phyloP scores from a whole-genome alignment of 495 filamentous ascomycete genomes.

The Cercophora scortea region DNA sequence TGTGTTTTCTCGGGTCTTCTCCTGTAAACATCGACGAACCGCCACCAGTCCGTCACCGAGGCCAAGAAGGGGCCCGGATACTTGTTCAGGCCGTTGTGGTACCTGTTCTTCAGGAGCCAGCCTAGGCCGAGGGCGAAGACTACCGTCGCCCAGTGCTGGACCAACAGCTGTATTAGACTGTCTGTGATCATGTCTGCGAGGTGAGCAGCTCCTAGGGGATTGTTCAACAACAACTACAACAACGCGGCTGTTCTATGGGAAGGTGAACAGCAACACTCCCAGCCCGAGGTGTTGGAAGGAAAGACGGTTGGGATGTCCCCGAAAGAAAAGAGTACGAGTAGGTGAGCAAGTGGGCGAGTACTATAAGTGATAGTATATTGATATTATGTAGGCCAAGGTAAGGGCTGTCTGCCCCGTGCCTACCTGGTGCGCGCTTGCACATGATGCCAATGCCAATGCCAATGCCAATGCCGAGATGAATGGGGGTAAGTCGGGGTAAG shows the following conservation, averaged over 20 bases:
- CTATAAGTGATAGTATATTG: no score
- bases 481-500: no score
- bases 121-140: slow-evolving; percentile 19
- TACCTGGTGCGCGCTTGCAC: no score
- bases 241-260: no score
- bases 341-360: no score
- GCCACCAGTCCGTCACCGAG: slow-evolving; percentile 60
- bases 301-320: background rate
- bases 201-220: background rate
- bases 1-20: slow-evolving; percentile 58
- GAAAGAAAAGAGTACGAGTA: no score
- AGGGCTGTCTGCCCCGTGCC: no score
- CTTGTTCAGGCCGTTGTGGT: slow-evolving; percentile 51
- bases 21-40: slow-evolving; percentile 56
- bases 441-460: no score
- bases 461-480: no score
- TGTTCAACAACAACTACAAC: no score
- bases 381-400: no score
- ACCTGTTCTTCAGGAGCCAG: slow-evolving; percentile 50
- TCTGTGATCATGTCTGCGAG: slow-evolving; percentile 14
- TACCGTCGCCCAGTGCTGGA: slow-evolving; percentile 42
- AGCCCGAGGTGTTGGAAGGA: background rate
- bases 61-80: slow-evolving; percentile 63
- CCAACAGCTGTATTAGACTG: slow-evolving; percentile 19
- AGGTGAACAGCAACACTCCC: background rate